Conservation (phyloP, 352 stramenopile species). For the Vaucheria bursata region DNA sequence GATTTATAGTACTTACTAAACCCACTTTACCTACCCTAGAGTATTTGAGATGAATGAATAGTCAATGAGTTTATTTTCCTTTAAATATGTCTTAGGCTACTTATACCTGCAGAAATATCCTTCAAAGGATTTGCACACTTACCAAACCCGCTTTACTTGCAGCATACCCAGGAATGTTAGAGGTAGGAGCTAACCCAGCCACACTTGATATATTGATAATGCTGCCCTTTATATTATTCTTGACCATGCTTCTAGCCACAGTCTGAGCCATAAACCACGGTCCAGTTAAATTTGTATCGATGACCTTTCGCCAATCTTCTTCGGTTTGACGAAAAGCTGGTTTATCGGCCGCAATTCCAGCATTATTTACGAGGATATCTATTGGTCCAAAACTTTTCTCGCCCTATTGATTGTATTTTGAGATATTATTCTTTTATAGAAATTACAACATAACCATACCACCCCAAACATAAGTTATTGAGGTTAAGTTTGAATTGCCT, state of each 20-base stretch:
- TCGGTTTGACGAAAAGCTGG: slow-evolving; percentile 29
- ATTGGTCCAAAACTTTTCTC: slow-evolving; percentile 31
- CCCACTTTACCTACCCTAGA: no score
- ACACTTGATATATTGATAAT: slow-evolving; percentile 48
- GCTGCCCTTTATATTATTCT: slow-evolving; percentile 23
- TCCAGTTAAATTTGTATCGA: slow-evolving; percentile 35
- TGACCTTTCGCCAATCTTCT: slow-evolving; percentile 35
- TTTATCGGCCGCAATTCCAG: slow-evolving; percentile 31
- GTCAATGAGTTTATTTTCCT: no score
- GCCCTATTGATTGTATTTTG: no score
- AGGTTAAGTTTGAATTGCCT: no score
- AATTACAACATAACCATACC: no score
- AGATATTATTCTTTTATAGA: no score
- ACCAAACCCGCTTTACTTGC: slow-evolving; percentile 10
- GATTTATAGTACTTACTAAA: no score
- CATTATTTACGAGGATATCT: slow-evolving; percentile 39
- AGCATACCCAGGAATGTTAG: slow-evolving; percentile 11
- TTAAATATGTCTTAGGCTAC: no score
- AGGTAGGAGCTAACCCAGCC: slow-evolving; percentile 16
- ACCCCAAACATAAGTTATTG: no score
- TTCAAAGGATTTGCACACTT: no score
- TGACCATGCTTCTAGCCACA: slow-evolving; percentile 32
- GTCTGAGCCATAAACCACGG: slow-evolving; percentile 36
- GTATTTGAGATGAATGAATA: no score
- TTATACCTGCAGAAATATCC: no score